Percentiles rank a stretch among this genome's conserved stretches.
Evolutionary conservation across 1,284 basidiomycete genomes (phyloP).

Genomic region (Naganishia albida): DNA sequence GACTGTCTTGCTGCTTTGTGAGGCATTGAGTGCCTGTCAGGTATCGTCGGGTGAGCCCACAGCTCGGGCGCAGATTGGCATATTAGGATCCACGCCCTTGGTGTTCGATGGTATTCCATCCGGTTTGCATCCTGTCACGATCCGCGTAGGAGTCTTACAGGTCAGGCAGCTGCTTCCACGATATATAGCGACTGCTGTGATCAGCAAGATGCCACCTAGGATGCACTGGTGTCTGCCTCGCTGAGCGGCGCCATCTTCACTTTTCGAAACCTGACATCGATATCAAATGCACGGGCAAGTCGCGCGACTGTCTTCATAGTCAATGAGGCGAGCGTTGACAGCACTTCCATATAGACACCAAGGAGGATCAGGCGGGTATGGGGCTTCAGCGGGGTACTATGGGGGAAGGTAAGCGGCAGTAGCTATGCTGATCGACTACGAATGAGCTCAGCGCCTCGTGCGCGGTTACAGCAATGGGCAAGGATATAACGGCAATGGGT

Average conservation of each 20-base stretch:
- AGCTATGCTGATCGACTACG: not conserved
- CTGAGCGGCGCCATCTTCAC: too few relatives aligned
- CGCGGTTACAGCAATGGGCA: not conserved
- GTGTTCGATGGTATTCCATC: too few relatives aligned
- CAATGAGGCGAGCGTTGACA: not conserved
- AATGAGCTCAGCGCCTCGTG: too few relatives aligned
- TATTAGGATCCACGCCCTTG: too few relatives aligned
- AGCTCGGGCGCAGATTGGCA: too few relatives aligned
- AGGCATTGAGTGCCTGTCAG: too few relatives aligned
- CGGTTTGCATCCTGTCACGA: too few relatives aligned
- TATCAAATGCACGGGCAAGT: not conserved
- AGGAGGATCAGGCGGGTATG: conserved; percentile 1
- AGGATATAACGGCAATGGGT: not conserved
- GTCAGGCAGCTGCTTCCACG: too few relatives aligned
- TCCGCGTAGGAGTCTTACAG: too few relatives aligned
- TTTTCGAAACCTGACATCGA: not conserved
- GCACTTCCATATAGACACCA: not conserved
- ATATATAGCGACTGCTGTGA: too few relatives aligned
- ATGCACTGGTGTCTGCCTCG: not conserved
- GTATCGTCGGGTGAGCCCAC: too few relatives aligned
- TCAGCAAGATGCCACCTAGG: not conserved
- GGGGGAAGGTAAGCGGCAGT: not conserved
- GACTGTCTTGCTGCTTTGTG: too few relatives aligned
- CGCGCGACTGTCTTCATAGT: not conserved
- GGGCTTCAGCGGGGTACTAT: not conserved